Evolutionary conservation across 352 stramenopile genomes (phyloP), one percentile per base, ranked within the genome.

Genomic region (Phytopythium litorale): DNA sequence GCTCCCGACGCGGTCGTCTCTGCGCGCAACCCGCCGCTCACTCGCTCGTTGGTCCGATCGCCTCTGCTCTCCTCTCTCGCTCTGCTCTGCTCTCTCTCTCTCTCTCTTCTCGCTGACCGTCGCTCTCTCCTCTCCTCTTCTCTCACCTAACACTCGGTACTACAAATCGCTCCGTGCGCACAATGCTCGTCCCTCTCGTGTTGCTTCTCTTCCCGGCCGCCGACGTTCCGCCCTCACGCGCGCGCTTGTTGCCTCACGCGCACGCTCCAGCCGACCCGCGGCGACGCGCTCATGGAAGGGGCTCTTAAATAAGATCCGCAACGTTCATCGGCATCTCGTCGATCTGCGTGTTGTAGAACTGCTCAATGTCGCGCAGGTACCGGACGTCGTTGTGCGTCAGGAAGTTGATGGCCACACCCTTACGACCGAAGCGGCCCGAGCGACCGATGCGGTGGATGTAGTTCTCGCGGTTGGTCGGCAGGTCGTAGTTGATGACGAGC

Each of bases 381-480:
- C 95, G 91, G 68, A 98, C 95, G 81, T 99, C 98, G 68, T 94
- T 97, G 76, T 98, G 86, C 62, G 97, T 99, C 68, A 99, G 78
- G 79, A 99, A 99, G 93, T 99, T 99, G 85, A 99, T 99, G 62
- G 97, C 97, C 56, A 99, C 97, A 93, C 98, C 98, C 91, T 99
- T 99, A 88, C 97, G 91, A 78, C 98, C 98, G 79, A 99, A 99
- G 89, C 98, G 97, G 77, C 98, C 98, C 62, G 92, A 98, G 77
- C 98, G 97, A 93, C 98, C 98, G 79, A 99, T 99, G 89, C 98
- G 96, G 80, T 99, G 98, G 66, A 99, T 99, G 88, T 99, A 99
- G 81, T 99, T 99, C 84, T 99, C 98, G 74, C 98, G 94, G 87
- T 99, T 99, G 30, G 96, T 98, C 50, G 98, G 98, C 64, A 99